Evolutionary conservation across 371 early-diverging fungal genomes (phyloP), one percentile per base, ranked within the genome.

Genomic region (Actinomucor elegans): DNA sequence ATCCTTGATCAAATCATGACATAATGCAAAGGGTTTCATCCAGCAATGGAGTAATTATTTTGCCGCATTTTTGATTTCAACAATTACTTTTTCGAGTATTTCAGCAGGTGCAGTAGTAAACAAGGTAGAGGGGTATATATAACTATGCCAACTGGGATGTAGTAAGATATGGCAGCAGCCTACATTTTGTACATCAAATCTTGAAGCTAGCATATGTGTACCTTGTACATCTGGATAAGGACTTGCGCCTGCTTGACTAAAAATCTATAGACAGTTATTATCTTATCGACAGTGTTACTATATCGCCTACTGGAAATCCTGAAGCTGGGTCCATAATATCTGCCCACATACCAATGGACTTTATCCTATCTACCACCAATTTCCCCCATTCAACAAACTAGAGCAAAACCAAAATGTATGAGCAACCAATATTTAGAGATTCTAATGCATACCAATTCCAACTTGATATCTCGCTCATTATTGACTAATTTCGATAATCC

Each of bases 271-370:
- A 21, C 12, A n/a, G 14, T 24, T 26, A n/a, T 26, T n/a, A n/a
- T n/a, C n/a, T n/a, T n/a, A n/a, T n/a, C n/a, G n/a, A n/a, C n/a
- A n/a, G n/a, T n/a, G n/a, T n/a, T n/a, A 48, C 3, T 34, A 23
- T 15, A 34, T 51, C 32, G 33, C 69, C 71, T 73, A 89, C 83
- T 1, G 96, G 91, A 71, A 83, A 90, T 2, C 96, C 96, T 7
- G 93, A 92, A 26, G 93, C 90, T n/a, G 96, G 96, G 65, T 95
- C 95, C 31, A 92, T 92, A 34, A 92, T 67, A 73, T 96, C 96
- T 0, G 90, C 90, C 93, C 93, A 96, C 79, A 86, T 81, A 11
- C 91, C 91, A 20, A 66, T 55, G 5, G 64, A 59, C 29, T 66
- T 71, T 11, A 94, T 64, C 3, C 75, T 65, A 7, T 71, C 52